A percentile compares a stretch with the other conserved stretches of the same genome.
Evolutionary conservation across 129 eudicot species (phyloP).

Genomic region (Pseudognaphalium luteoalbum): DNA sequence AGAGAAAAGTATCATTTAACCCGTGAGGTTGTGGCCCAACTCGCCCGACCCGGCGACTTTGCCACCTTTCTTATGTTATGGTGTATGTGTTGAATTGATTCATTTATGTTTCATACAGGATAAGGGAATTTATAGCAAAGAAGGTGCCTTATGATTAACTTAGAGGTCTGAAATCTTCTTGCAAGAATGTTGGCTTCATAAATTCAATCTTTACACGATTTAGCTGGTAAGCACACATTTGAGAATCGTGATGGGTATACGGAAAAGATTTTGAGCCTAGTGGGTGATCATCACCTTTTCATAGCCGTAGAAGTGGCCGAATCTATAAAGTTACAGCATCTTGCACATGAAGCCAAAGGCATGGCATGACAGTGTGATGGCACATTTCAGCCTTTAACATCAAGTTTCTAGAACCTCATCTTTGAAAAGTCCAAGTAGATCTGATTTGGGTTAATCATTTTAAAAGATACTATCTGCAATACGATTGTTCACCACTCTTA

Average conservation of each 20-base stretch:
- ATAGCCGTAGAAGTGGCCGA: background rate
- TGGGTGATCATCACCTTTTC: background rate
- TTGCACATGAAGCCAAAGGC: background rate
- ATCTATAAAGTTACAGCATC: slow-evolving; percentile 8
- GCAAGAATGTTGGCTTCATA: background rate
- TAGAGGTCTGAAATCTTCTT: background rate
- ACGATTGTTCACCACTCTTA: background rate
- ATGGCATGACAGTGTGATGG: background rate
- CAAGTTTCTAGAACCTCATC: background rate
- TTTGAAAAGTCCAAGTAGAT: background rate
- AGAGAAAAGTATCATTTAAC: background rate
- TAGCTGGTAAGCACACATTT: background rate
- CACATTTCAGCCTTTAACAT: background rate
- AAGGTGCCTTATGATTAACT: background rate
- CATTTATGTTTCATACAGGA: background rate
- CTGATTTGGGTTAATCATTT: slow-evolving; percentile 16
- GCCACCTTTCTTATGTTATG: background rate
- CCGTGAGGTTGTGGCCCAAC: background rate
- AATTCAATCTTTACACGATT: background rate
- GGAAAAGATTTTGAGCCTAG: background rate
- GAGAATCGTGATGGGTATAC: background rate
- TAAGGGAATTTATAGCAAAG: background rate
- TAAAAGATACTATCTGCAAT: slow-evolving; percentile 4
- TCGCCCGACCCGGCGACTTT: background rate
- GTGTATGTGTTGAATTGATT: background rate